Conservation (phyloP, 2,329 filamentous ascomycete species). For the Neofusicoccum parvum region DNA sequence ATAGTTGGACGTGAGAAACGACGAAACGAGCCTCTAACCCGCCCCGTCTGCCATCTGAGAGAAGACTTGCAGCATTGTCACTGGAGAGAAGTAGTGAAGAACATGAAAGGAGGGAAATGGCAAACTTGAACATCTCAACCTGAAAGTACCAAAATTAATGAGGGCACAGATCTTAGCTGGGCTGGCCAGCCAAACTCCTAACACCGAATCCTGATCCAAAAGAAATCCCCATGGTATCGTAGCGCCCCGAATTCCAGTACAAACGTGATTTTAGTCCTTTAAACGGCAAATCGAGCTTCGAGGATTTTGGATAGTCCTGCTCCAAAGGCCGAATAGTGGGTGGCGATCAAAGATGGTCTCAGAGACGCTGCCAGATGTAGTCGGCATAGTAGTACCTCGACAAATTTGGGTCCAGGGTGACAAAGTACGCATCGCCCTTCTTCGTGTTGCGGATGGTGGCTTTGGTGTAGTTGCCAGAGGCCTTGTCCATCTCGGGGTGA, state of each 20-base stretch:
- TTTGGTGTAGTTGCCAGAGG: slow-evolving; percentile 78
- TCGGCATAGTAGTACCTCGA: slow-evolving; percentile 91
- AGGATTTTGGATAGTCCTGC: not conserved
- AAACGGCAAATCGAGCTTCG: too few species aligned
- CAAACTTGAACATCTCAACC: too few species aligned
- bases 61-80: too few species aligned
- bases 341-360: not conserved
- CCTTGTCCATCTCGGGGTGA: slow-evolving; percentile 75
- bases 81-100: too few species aligned
- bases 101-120: too few species aligned
- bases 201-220: not conserved
- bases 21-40: too few species aligned
- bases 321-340: too few species aligned
- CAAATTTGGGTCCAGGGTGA: slow-evolving; percentile 92
- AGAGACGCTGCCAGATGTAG: slow-evolving; percentile 92
- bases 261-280: too few species aligned
- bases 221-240: slow-evolving; percentile 4
- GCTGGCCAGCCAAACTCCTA: not conserved
- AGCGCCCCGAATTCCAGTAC: not conserved
- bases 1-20: not conserved
- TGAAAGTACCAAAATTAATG: too few species aligned
- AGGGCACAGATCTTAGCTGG: too few species aligned
- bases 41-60: too few species aligned
- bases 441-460: slow-evolving; percentile 82
- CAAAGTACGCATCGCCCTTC: slow-evolving; percentile 90